These are phyloP conservation scores for Melaleuca quinquenervia DNA, from an alignment of 345 rosid genomes.

Conservation along the genomic window DNA sequence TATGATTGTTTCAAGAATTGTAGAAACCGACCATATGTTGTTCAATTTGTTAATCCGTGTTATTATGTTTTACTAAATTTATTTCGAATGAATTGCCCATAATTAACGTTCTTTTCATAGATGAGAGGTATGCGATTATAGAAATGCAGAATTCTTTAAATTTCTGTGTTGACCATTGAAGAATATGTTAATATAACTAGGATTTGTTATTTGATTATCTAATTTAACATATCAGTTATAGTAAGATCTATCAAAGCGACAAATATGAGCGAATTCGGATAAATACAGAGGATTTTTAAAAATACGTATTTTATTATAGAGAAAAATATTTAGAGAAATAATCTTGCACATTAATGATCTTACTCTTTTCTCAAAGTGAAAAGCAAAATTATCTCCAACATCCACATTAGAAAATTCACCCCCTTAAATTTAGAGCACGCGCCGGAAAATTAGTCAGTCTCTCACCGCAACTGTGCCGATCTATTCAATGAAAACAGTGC, in stretches of 20 bases:
- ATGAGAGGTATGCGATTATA: no score
- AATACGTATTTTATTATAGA: neutral
- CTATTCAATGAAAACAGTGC: neutral
- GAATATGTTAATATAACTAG: neutral
- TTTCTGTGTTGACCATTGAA: neutral
- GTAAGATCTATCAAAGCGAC: neutral
- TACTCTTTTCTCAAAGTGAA: neutral
- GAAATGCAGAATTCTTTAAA: neutral
- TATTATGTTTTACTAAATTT: neutral
- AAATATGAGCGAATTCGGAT: no score
- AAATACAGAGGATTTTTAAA: neutral
- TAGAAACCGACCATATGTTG: neutral
- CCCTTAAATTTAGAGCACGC: neutral
- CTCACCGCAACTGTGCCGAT: neutral
- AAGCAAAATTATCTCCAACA: neutral
- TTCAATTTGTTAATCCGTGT: neutral
- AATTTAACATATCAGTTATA: neutral
- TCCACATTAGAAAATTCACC: neutral
- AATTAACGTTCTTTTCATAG: fast-evolving
- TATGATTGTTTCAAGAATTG: neutral
- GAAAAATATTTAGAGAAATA: neutral
- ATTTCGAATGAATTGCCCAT: neutral
- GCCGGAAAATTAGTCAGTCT: neutral
- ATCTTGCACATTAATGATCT: no score
- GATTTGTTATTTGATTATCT: neutral